Conservation (phyloP, 1,284 basidiomycete species). For the Heliocybe sulcata region DNA sequence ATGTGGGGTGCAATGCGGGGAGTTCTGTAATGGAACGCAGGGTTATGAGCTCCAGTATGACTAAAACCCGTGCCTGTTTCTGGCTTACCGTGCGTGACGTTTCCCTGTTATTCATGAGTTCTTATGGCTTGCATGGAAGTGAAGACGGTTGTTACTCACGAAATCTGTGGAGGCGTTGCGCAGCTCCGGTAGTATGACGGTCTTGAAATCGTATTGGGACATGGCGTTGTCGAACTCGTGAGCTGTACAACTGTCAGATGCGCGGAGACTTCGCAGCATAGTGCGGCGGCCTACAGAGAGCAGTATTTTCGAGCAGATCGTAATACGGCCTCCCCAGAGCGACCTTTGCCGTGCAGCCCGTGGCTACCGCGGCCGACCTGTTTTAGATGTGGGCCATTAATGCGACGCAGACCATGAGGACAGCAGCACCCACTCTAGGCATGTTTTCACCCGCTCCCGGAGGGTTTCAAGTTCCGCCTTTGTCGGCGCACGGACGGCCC, state of each 20-base stretch:
- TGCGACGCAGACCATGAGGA: neutral
- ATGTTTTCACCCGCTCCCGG: constrained; percentile 50
- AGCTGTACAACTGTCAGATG: constrained; percentile 23
- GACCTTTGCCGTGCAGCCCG: constrained; percentile 59
- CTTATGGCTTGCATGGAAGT: too few species aligned
- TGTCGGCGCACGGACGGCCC: constrained; percentile 67
- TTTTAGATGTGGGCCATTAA: constrained; percentile 1
- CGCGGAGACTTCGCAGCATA: neutral
- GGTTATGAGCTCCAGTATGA: neutral
- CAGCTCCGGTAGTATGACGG: constrained; percentile 49
- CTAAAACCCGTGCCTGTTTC: neutral
- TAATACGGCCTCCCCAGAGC: constrained; percentile 29
- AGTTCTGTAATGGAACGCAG: constrained; percentile 10
- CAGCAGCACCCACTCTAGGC: constrained; percentile 54
- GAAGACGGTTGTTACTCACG: too few species aligned
- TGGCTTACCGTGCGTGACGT: constrained; percentile 48
- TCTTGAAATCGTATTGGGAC: constrained; percentile 37
- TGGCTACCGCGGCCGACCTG: constrained; percentile 65
- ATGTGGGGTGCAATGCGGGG: constrained; percentile 33
- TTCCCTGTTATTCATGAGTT: constrained; percentile 43
- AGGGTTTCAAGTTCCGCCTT: constrained; percentile 50
- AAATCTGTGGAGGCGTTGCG: constrained; percentile 67
- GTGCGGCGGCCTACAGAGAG: constrained; percentile 26
- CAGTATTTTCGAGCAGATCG: constrained; percentile 60
- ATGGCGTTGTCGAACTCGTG: constrained; percentile 49